These are phyloP conservation scores for Teunomyces gatunensis DNA, from an alignment of 805 yeast species.

Conservation along the genomic window DNA sequence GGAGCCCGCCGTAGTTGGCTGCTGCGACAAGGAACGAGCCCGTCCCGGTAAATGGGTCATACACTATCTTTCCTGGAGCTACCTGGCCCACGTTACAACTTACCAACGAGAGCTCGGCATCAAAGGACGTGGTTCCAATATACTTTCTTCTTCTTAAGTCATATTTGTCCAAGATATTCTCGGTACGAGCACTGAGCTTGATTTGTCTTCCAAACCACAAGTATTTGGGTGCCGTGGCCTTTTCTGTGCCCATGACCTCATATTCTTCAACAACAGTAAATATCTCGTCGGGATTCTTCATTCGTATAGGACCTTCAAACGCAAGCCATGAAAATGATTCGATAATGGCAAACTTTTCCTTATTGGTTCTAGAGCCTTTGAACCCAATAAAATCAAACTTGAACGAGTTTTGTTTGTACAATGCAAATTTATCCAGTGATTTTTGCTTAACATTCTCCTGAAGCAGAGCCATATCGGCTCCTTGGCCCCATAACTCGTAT, in stretches of 20 bases:
- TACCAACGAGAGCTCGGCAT: slow-evolving; percentile 85
- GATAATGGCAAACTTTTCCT: slow-evolving; percentile 57
- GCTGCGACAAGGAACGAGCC: slow-evolving; percentile 92
- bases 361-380: slow-evolving; percentile 58
- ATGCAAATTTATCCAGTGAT: slow-evolving; percentile 31
- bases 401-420: slow-evolving; percentile 52
- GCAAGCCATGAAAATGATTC: slow-evolving; percentile 69
- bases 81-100: slow-evolving; percentile 87
- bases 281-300: slow-evolving; percentile 72
- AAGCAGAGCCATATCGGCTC: slow-evolving; percentile 50
- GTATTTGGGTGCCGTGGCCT: slow-evolving; percentile 49
- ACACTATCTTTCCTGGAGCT: slow-evolving; percentile 59
- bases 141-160: slow-evolving; percentile 81
- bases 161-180: slow-evolving; percentile 68
- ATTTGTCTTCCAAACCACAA: slow-evolving; percentile 79
- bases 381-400: slow-evolving; percentile 81
- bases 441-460: slow-evolving; percentile 48
- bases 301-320: slow-evolving; percentile 71
- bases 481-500: slow-evolving; percentile 84
- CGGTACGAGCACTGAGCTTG: slow-evolving; percentile 56
- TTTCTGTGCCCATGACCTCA: slow-evolving; percentile 43
- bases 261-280: slow-evolving; percentile 79
- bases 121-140: slow-evolving; percentile 96
- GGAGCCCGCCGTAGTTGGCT: slow-evolving; percentile 75
- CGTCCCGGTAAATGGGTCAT: slow-evolving; percentile 96